These are phyloP conservation scores for Hordeum pubiflorum DNA, from an alignment of 202 grass and related monocot genomes.

Conservation along the genomic window DNA sequence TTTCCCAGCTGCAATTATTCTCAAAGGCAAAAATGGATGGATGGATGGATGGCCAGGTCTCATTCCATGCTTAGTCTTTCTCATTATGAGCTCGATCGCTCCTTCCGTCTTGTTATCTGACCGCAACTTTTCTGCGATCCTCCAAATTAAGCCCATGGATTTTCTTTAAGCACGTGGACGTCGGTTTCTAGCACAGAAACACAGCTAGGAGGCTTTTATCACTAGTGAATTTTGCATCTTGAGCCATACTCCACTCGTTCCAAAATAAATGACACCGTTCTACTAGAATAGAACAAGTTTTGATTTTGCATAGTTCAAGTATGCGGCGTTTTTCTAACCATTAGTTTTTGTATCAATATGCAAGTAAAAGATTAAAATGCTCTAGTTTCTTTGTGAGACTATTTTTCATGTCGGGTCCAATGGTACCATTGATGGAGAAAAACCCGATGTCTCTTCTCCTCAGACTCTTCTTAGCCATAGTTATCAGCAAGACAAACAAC, in stretches of 20 bases:
- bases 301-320: too few species aligned
- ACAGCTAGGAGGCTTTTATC: neutral
- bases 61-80: conserved; percentile 17
- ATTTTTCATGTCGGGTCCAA: neutral
- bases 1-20: conserved; percentile 22
- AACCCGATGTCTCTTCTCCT: neutral
- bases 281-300: neutral
- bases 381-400: neutral
- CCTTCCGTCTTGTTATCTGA: conserved; percentile 18
- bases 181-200: neutral
- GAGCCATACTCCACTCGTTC: neutral
- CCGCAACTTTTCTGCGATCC: neutral
- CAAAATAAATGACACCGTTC: neutral
- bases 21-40: neutral
- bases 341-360: neutral
- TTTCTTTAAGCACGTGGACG: neutral
- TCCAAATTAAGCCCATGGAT: neutral
- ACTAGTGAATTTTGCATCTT: neutral
- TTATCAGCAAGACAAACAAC: neutral
- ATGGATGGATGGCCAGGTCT: neutral
- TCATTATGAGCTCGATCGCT: conserved; percentile 13
- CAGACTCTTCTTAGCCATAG: neutral
- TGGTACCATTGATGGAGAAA: neutral
- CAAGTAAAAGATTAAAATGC: neutral
- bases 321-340: neutral